Evolutionary conservation across 352 stramenopile genomes (phyloP).

Genomic region (Sclerospora graminicola): DNA sequence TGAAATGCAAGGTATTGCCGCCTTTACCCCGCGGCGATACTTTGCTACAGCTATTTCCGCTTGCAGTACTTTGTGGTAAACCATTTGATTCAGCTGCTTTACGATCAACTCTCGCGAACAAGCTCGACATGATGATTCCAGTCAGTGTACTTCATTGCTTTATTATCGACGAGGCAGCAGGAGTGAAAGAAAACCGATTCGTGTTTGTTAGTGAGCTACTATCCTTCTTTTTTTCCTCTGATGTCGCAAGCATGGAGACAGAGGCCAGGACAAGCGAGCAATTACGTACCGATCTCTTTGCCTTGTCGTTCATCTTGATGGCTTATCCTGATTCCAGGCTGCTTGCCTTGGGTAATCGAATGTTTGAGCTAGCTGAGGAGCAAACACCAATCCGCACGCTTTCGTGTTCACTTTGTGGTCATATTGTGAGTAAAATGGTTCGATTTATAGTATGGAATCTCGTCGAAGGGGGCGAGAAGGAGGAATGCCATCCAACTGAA

Average conservation of each 20-base stretch:
- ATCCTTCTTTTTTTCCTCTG: constrained; percentile 16
- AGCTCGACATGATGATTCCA: constrained; percentile 42
- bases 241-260: background rate
- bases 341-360: constrained; percentile 28
- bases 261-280: constrained; percentile 31
- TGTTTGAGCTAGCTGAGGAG: constrained; percentile 40
- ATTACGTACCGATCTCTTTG: constrained; percentile 60
- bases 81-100: constrained; percentile 8
- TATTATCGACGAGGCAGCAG: constrained; percentile 11
- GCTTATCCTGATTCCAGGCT: constrained; percentile 16
- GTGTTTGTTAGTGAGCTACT: constrained; percentile 27
- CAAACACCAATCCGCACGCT: constrained; percentile 28
- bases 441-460: constrained; percentile 54
- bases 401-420: constrained; percentile 41
- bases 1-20: constrained; percentile 7
- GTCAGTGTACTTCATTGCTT: constrained; percentile 34
- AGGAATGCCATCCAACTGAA: constrained; percentile 18
- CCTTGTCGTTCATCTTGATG: constrained; percentile 49
- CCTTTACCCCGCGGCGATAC: constrained; percentile 13
- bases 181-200: constrained; percentile 11
- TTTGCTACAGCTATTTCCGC: constrained; percentile 29
- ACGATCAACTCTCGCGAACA: constrained; percentile 15
- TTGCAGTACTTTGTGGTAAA: constrained; percentile 18
- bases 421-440: constrained; percentile 60
- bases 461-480: constrained; percentile 15